phyloP scores from a whole-genome alignment of 441 rosid genomes.

The Raphanus hybrid region DNA sequence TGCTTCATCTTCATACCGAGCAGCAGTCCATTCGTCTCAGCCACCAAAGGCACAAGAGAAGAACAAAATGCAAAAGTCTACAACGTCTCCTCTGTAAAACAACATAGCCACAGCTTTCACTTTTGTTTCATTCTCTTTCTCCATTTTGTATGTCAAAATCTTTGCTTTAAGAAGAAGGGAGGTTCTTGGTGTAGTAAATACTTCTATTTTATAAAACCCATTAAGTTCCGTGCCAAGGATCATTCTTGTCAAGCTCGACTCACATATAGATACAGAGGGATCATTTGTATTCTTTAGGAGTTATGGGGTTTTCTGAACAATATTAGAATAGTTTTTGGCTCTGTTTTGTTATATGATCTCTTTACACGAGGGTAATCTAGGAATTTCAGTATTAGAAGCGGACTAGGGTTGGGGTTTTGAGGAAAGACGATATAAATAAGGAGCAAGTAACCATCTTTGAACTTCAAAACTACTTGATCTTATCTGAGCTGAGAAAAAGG shows the following conservation, averaged over 20 bases:
- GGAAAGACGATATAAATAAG: slow-evolving; percentile 2
- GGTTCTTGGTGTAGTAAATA: slow-evolving; percentile 34
- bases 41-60: slow-evolving; percentile 33
- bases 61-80: slow-evolving; percentile 37
- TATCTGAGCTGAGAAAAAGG: slow-evolving; percentile 60
- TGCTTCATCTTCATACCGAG: slow-evolving; percentile 78
- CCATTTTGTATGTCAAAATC: slow-evolving; percentile 15
- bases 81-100: slow-evolving; percentile 37
- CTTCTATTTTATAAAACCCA: slow-evolving; percentile 17
- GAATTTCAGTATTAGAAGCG: neutral
- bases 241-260: neutral
- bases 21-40: slow-evolving; percentile 56
- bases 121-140: slow-evolving; percentile 1
- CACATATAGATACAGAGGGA: neutral
- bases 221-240: neutral
- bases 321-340: neutral
- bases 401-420: slow-evolving; percentile 21
- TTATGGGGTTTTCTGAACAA: slow-evolving; percentile 17
- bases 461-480: slow-evolving; percentile 58
- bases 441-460: accelerated
- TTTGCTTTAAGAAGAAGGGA: neutral
- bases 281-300: neutral
- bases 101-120: neutral
- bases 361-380: slow-evolving; percentile 22
- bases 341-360: neutral